Evolutionary conservation across 2,329 filamentous ascomycete species (phyloP), one percentile per base, ranked within the genome.

Genomic region (Aspergillus quadricinctus): DNA sequence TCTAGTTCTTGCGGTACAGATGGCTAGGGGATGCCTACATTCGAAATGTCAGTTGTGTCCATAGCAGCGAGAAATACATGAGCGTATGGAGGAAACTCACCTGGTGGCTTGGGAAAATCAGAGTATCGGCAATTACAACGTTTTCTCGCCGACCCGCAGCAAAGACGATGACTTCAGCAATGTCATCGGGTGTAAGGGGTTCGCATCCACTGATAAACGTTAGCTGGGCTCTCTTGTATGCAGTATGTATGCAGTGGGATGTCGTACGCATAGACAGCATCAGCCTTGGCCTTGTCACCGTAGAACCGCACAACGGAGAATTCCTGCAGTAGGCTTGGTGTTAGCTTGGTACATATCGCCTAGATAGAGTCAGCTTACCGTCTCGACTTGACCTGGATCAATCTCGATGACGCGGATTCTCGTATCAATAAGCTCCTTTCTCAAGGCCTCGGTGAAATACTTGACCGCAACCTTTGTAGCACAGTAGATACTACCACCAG

Each of bases 331-430:
- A 54, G 17, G 40, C 27, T 37, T 3, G 14, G 21, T 48, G 43
- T 46, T 7, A 46, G 43, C 43, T 23, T 21, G 41, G 53, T n/a
- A 35, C 4, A 2, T 10, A 48, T 59, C 21, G 48, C 43, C 61
- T 52, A 62, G 52, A 48, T 45, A 5, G 10, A 28, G 40, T 1
- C 40, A n/a, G 65, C 79, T 59, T 75, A 87, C 85, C 48, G 92
- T 96, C 81, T 96, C 91, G 49, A 96, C 92, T 77, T 96, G 92
- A 27, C 92, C 92, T 0, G 92, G 92, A 68, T 96, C 92, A 67
- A 97, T 82, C 74, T 91, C 89, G 60, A 96, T 96, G 59, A 96
- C 81, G 55, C 92, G 80, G 60, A 96, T 90, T 55, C 89, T 81
- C 19, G 88, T 90, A 6, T 88, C 81, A 64, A 97, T 88, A 57